Evolutionary conservation across 1,284 basidiomycete species (phyloP).

Genomic region (Nidula niveotomentosa): DNA sequence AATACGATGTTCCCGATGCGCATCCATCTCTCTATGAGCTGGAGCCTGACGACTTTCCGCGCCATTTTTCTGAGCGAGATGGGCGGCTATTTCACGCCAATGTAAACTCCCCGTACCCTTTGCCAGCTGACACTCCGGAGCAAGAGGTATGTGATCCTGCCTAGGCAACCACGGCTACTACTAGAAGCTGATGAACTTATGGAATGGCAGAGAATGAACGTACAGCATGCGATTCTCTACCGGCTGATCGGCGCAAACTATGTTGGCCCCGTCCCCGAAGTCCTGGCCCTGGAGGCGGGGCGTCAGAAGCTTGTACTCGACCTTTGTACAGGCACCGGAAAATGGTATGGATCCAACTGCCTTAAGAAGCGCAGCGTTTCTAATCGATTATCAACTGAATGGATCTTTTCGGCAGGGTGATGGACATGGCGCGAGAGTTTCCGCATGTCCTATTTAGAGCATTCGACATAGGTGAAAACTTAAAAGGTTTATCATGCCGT

Average conservation of each 20-base stretch:
- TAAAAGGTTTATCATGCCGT: conserved; percentile 3
- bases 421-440: conserved; percentile 69
- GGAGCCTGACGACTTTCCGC: conserved; percentile 46
- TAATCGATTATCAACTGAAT: conserved; percentile 4
- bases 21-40: conserved; percentile 26
- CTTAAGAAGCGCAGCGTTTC: conserved; percentile 7
- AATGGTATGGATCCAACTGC: conserved; percentile 48
- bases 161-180: too few relatives aligned
- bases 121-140: conserved; percentile 67
- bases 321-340: conserved; percentile 68
- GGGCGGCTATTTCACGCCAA: conserved; percentile 68
- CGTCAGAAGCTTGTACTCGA: conserved; percentile 57
- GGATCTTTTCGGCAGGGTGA: conserved; percentile 44
- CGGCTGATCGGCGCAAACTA: conserved; percentile 50
- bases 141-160: conserved; percentile 44
- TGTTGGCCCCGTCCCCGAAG: conserved; percentile 54
- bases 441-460: conserved; percentile 63
- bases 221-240: conserved; percentile 46
- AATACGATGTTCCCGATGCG: conserved; percentile 10
- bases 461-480: conserved; percentile 64
- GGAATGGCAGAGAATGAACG: conserved; percentile 45
- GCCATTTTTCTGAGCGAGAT: conserved; percentile 53
- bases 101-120: conserved; percentile 54
- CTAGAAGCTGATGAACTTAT: background rate
- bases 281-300: conserved; percentile 36